Evolutionary conservation across 305 asterid species (phyloP).

Genomic region (Rubia occidens): DNA sequence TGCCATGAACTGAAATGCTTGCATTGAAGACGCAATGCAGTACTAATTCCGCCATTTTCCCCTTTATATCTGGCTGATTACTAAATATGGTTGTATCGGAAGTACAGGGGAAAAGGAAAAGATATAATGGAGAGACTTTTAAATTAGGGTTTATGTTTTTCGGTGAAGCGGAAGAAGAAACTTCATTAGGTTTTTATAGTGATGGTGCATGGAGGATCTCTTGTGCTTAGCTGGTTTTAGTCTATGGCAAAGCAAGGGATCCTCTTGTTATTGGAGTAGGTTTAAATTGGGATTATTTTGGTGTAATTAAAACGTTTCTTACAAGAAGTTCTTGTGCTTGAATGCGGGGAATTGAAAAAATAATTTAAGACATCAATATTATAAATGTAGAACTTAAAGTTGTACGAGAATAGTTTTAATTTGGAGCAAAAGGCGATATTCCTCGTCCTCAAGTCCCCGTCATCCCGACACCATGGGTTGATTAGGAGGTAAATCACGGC

Average conservation of each 20-base stretch:
- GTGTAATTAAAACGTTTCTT: neutral
- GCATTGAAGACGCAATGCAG: neutral
- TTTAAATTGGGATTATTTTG: neutral
- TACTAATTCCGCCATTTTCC: neutral
- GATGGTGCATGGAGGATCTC: neutral
- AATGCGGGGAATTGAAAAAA: neutral
- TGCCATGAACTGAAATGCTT: neutral
- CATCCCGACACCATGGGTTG: too few species aligned
- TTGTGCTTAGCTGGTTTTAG: neutral
- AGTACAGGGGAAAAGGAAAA: neutral
- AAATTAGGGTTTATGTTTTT: neutral
- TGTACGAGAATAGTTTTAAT: too few species aligned
- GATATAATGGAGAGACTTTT: too few species aligned
- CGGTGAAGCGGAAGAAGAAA: too few species aligned
- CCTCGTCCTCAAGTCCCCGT: too few species aligned
- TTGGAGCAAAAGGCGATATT: too few species aligned
- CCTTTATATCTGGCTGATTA: neutral
- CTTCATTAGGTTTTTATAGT: neutral
- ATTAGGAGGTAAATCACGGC: too few species aligned
- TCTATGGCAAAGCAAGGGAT: too few species aligned
- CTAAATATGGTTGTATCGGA: neutral
- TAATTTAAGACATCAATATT: too few species aligned
- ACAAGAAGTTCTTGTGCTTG: neutral
- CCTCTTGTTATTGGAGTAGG: neutral
- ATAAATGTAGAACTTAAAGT: too few species aligned